Base-by-base conservation (phyloP, 2,329 filamentous ascomycete species). In the Verticillium isaacii region DNA sequence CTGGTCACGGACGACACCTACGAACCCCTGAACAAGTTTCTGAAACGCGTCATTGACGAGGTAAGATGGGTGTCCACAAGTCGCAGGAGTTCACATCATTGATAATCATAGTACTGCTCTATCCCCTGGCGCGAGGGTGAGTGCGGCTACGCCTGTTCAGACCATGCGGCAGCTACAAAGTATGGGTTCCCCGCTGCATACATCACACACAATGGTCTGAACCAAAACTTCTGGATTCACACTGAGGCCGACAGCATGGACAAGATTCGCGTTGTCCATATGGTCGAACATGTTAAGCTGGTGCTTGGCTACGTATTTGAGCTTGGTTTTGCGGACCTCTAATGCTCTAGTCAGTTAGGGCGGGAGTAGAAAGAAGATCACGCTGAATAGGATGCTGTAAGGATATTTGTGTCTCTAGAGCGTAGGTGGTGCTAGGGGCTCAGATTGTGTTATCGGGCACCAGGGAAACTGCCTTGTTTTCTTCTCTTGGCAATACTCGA, bases 91-190 rank as follows among this genome's bases (percentile, higher is more conserved):
- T 29, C 5, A 29, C 9, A 52, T 9, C 14, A 36, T 19, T 52
- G 19, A 52, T n/a, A 12, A 52, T 12, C 29, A 23, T 19, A 52
- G 45, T 52, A 52, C 45, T 52, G 45, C 9, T 52, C 45, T 11
- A 23, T 52, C 19, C 19, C 19, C 45, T 52, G 45, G 45, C n/a
- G 11, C 4, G 45, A 45, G 39, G 32, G 3, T 2, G 23, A 19
- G 0, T 81, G 79, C 37, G 77, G 77, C 1, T 82, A 81, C 58
- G 77, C 70, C 2, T 80, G 77, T 67, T 76, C 73, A 19, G 78
- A 80, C 62, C 77, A 81, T n/a, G 64, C 59, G 2, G 63, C 61
- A 5, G 65, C 64, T 14, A 50, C 52, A 8, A 67, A 66, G n/a
- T 68, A 73, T 52, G 72, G 72, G 2, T 74, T 73, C 63, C 71